Base-by-base conservation (phyloP, 768 basidiomycete species). In the Kwoniella bestiolae region DNA sequence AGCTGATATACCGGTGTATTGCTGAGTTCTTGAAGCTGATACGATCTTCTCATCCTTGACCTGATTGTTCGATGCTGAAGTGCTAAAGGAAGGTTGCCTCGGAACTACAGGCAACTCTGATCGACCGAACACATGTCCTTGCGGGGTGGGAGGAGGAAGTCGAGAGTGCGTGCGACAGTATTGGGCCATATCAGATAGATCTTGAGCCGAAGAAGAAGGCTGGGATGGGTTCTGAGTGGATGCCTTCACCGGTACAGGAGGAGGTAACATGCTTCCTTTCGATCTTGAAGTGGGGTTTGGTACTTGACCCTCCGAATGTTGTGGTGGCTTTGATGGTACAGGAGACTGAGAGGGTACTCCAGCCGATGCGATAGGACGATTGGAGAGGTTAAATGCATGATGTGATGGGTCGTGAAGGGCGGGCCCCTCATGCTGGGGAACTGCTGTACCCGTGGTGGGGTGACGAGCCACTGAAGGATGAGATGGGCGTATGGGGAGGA, bases 91-190 rank as follows among this genome's bases (percentile, higher is more conserved):
- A 35, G 52, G 52, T 34, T 55, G 52, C 34, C n/a, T 55, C n/a
- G 52, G 52, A 8, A 29, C 31, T 11, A 21, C n/a, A 25, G 31
- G 52, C 29, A 29, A 32, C 29, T 25, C 28, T 7, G 14, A 7
- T 51, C 50, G 50, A 51, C 50, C 28, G 52, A 55, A 34, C 8
- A 16, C 26, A 26, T 29, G 23, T 21, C 29, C 29, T 55, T 55
- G 52, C 14, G 52, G 52, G 12, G 52, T 55, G 9, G 52, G 52
- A 3, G 52, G 52, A 26, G 52, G 52, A 35, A 55, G 52, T 34
- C 32, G 29, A 35, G 21, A 18, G 18, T 34, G 52, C 6, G 29
- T 29, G n/a, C 52, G 29, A 21, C 52, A 55, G 26, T 26, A 34
- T 32, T 16, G 12, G 16, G 52, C 52, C 6, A 55, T 35, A 5